A percentile compares a stretch with the other conserved stretches of the same genome.
These are phyloP conservation scores for Musa balbisiana DNA, from an alignment of 202 grass and related monocot genomes.

Conservation along the genomic window DNA sequence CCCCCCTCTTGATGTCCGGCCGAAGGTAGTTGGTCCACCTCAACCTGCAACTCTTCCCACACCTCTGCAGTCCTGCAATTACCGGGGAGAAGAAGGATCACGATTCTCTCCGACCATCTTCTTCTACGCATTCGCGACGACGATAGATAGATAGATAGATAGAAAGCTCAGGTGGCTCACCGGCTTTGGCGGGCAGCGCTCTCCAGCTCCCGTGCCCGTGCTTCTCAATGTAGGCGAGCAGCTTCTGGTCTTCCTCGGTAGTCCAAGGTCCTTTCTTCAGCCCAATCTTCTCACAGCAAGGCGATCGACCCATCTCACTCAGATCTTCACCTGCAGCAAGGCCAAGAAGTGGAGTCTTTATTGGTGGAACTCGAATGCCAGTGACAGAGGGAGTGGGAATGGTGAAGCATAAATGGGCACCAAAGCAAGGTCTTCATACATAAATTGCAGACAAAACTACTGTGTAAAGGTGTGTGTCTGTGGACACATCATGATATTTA, in stretches of 20 bases:
- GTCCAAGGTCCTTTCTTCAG: slow-evolving; percentile 13
- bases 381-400: too few species aligned
- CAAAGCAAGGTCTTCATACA: too few species aligned
- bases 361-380: too few species aligned
- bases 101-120: background rate
- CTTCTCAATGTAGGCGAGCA: slow-evolving; percentile 6
- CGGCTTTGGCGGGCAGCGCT: slow-evolving; percentile 4
- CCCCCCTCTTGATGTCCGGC: slow-evolving; percentile 10
- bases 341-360: too few species aligned
- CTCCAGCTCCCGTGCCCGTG: slow-evolving; percentile 15
- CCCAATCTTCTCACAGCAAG: slow-evolving; percentile 8
- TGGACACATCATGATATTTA: too few species aligned
- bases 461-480: too few species aligned
- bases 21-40: slow-evolving; percentile 11
- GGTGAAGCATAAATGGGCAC: too few species aligned
- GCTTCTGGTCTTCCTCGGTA: slow-evolving; percentile 8
- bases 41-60: slow-evolving; percentile 13
- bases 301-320: slow-evolving; percentile 3
- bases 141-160: too few species aligned
- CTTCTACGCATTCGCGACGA: background rate
- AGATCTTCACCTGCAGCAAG: too few species aligned
- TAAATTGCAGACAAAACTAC: too few species aligned
- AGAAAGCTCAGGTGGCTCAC: background rate
- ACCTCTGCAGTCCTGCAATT: slow-evolving; percentile 10
- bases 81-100: background rate